phyloP scores from a whole-genome alignment of 148 eudicot species.

The Drosera capensis region DNA sequence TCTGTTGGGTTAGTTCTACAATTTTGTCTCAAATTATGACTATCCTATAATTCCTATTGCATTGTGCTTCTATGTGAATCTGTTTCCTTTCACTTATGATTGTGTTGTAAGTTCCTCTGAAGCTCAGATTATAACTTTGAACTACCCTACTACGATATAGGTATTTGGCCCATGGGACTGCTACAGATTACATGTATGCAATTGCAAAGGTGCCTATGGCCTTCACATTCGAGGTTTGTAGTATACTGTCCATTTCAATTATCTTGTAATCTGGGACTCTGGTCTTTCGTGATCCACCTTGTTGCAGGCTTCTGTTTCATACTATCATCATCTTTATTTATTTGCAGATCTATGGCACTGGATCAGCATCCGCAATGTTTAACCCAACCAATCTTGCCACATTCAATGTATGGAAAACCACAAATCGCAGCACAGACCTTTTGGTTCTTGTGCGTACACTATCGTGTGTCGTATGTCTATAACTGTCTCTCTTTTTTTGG shows the following conservation, averaged over 20 bases:
- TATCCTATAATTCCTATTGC: too few relatives aligned
- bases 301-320: background rate
- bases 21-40: background rate
- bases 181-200: constrained; percentile 87
- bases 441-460: too few relatives aligned
- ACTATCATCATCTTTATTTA: background rate
- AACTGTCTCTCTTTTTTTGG: too few relatives aligned
- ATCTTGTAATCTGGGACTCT: background rate
- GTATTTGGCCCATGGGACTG: constrained; percentile 96
- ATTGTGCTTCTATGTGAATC: too few relatives aligned
- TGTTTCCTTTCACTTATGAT: too few relatives aligned
- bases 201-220: constrained; percentile 91
- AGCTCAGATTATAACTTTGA: too few relatives aligned
- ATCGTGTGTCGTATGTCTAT: too few relatives aligned
- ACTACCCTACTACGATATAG: too few relatives aligned
- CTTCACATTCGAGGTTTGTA: constrained; percentile 88
- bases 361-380: constrained; percentile 73
- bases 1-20: constrained; percentile 64
- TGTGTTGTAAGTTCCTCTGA: too few relatives aligned
- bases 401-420: constrained; percentile 40
- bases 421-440: too few relatives aligned
- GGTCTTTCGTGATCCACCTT: too few relatives aligned
- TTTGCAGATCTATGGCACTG: constrained; percentile 79
- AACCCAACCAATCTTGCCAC: constrained; percentile 64
- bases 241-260: constrained; percentile 5